These are phyloP conservation scores for Somion occarium DNA, from an alignment of 1,284 basidiomycete species.

Conservation along the genomic window DNA sequence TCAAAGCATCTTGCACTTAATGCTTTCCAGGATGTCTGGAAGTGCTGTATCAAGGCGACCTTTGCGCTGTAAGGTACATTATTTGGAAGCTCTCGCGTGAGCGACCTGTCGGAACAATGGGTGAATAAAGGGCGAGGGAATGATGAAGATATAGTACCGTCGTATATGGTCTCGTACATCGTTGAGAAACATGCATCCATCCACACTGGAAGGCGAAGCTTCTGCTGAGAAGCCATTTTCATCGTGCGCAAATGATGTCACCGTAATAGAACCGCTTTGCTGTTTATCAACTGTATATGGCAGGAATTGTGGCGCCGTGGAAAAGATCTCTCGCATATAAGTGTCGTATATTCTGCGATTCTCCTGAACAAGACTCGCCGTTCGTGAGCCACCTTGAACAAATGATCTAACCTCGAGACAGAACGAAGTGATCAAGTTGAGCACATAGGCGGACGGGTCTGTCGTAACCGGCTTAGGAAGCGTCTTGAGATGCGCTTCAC, in stretches of 20 bases:
- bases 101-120: slow-evolving; percentile 29
- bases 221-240: neutral
- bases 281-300: slow-evolving; percentile 10
- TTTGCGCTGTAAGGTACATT: slow-evolving; percentile 47
- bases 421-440: slow-evolving; percentile 41
- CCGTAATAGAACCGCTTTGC: no score
- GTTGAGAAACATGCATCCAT: slow-evolving; percentile 15
- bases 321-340: slow-evolving; percentile 33
- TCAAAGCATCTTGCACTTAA: slow-evolving; percentile 36
- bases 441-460: slow-evolving; percentile 43
- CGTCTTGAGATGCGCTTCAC: slow-evolving; percentile 28
- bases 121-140: neutral
- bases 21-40: slow-evolving; percentile 33
- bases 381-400: slow-evolving; percentile 31
- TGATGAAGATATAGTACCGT: slow-evolving; percentile 12
- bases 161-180: slow-evolving; percentile 20
- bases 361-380: slow-evolving; percentile 32
- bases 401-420: slow-evolving; percentile 31
- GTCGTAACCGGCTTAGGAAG: slow-evolving; percentile 38
- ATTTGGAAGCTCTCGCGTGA: slow-evolving; percentile 45
- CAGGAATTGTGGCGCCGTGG: slow-evolving; percentile 12
- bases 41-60: slow-evolving; percentile 33
- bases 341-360: slow-evolving; percentile 29
- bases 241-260: no score
- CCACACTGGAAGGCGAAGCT: no score